Evolutionary conservation across 257 asterid species (phyloP), one percentile per base, ranked within the genome.

Genomic region (Solanum gandarillasii): DNA sequence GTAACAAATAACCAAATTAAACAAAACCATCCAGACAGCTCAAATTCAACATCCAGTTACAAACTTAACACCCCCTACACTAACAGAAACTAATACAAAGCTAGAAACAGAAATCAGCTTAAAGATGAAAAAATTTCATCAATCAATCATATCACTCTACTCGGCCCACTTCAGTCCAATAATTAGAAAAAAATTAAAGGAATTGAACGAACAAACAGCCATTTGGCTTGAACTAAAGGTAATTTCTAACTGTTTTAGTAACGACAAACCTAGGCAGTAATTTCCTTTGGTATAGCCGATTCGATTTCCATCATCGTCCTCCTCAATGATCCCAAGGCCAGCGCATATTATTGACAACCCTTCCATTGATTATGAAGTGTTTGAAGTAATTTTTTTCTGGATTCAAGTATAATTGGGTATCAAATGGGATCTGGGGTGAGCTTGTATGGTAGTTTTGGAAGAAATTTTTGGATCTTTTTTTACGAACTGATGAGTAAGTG

Each of bases 261-360:
- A 74, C 14, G 20, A 82, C 86, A 82, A 14, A 94, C 99, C 99
- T 88, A 93, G 91, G 73, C 98, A 95, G 46, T 89, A 89, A 83
- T 92, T 94, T 70, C 96, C 98, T 89, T 88, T 92, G 9, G 89
- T 84, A 73, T 97, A 97, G 78, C 95, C 95, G 82, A 92, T 90
- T 85, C 89, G 92, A 83, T 92, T 94, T 75, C 93, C 96, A 38
- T 91, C 25, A 12, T 92, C 99, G 87, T 95, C 98, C 83, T 95
- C 99, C 48, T 93, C 96, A 6, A 92, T 46, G n/a, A 39, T 35
- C 39, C 98, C 99, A 32, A 97, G 89, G 86, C 99, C 99, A 29
- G 94, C 94, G 84, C 99, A 97, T 70, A 95, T 92, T 85, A 85
- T 89, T 6, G 99, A 94, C 85, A 96, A 87, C 67, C 95, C 98